Evolutionary conservation across 257 asterid species (phyloP), one percentile per base, ranked within the genome.

Genomic region (Lycium barbarum): DNA sequence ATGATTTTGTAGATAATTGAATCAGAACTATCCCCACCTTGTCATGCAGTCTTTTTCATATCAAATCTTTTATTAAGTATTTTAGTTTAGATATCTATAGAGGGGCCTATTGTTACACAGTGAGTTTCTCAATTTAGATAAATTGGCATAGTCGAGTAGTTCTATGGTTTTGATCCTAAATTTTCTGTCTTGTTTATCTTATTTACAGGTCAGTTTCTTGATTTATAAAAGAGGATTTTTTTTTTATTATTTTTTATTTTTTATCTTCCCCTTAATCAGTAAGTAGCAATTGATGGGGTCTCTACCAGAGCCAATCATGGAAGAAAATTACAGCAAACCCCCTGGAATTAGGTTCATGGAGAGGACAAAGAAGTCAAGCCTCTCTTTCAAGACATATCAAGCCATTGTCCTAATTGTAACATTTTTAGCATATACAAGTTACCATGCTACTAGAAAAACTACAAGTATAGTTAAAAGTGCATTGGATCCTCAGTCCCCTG

Each of bases 401-500:
- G 95, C 89, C 70, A 85, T 94, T 79, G 99, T 94, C 90, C 89
- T 97, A 3, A 84, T 90, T 15, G 89, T 97, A 0, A 97, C 99
- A 18, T 97, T 97, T 89, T 90, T 94, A 4, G 98, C 99, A 14
- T 97, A 97, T 86, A 74, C 94, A 18, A 73, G 92, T 58, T 97
- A 94, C 84, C 99, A 97, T 36, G 99, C 99, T 15, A 91, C 98
- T 6, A 86, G 99, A 80, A 97, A 97, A 91, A 97, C 99, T 15
- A 93, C 98, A 17, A 95, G 99, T 88, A 93, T 97, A 18, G 94
- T 97, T 7, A 97, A 97, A 85, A 94, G 95, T 62, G 99, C 99
- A 8, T 98, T 97, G 49, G 99, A 97, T 87, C 99, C 99, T 5
- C 93, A 92, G 57, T 87, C 98, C 8, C 93, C 93, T 0, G 87